These are phyloP conservation scores for Scenedesmus sp. DNA, from an alignment of 163 green algal genomes.

Conservation along the genomic window DNA sequence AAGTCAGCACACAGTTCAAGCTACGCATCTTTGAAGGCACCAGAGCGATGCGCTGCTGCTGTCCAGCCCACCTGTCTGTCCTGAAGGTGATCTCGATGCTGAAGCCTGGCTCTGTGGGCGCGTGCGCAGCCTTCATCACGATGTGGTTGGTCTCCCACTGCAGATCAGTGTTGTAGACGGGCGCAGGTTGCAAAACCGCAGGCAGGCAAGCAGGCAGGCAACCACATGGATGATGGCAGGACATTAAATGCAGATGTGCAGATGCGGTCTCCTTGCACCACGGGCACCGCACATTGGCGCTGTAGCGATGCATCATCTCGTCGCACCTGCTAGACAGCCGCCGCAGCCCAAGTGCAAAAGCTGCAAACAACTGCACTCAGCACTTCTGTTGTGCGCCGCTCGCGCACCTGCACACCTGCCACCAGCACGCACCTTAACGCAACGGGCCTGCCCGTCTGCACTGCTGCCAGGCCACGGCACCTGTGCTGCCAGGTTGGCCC, in stretches of 20 bases:
- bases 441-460: background rate
- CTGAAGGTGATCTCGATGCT: constrained; percentile 56
- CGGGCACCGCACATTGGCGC: background rate
- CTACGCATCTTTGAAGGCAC: too few relatives aligned
- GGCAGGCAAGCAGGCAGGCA: background rate
- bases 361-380: too few relatives aligned
- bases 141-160: constrained; percentile 57
- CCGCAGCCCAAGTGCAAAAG: background rate
- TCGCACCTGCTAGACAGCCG: background rate
- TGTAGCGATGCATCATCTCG: background rate
- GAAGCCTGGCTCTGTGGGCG: constrained; percentile 14
- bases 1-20: too few relatives aligned
- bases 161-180: background rate
- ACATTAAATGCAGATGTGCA: background rate
- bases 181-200: background rate
- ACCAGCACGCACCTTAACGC: constrained; percentile 38
- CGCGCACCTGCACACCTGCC: too few relatives aligned
- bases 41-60: background rate
- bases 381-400: too few relatives aligned
- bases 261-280: background rate
- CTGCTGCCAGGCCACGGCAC: background rate
- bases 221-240: background rate
- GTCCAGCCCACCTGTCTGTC: background rate
- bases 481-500: constrained; percentile 4
- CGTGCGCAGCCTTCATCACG: constrained; percentile 36